These are phyloP conservation scores for Scheffersomyces quercinus DNA, from an alignment of 1,139 yeast species.

Conservation along the genomic window DNA sequence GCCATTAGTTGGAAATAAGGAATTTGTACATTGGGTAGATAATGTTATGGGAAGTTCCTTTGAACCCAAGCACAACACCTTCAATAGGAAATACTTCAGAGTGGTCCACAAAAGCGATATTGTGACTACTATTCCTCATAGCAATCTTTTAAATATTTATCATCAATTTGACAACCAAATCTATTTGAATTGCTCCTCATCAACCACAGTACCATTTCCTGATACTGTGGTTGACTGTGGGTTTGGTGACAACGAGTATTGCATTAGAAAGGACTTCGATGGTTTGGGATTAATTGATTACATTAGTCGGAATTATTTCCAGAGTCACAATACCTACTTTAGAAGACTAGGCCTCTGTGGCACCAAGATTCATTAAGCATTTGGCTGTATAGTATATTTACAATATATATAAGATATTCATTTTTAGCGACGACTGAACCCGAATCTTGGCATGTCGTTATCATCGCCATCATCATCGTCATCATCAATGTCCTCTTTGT, in stretches of 20 bases:
- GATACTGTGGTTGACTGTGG: constrained; percentile 35
- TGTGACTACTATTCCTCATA: constrained; percentile 44
- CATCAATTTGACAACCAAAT: constrained; percentile 47
- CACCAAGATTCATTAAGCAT: constrained; percentile 9
- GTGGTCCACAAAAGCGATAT: constrained; percentile 50
- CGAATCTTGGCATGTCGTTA: constrained; percentile 40
- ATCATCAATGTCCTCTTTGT: constrained; percentile 5
- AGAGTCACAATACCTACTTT: constrained; percentile 49
- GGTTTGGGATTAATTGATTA: constrained; percentile 9
- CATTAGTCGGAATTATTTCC: constrained; percentile 28
- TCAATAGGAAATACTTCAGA: constrained; percentile 34
- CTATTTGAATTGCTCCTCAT: constrained; percentile 41
- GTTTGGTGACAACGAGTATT: constrained; percentile 32
- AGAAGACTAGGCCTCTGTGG: constrained; percentile 52
- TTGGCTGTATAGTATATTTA: background rate
- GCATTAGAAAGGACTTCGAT: constrained; percentile 38
- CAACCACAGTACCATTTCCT: constrained; percentile 22
- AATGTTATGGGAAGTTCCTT: constrained; percentile 29
- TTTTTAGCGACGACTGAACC: constrained; percentile 22
- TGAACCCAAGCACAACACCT: constrained; percentile 21
- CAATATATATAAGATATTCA: background rate
- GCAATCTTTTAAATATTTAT: constrained; percentile 28
- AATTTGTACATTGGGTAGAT: constrained; percentile 43
- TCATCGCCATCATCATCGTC: constrained; percentile 36
- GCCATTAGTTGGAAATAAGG: constrained; percentile 48